Evolutionary conservation across 2,329 filamentous ascomycete species (phyloP).

Genomic region (Coleophoma cylindrospora): DNA sequence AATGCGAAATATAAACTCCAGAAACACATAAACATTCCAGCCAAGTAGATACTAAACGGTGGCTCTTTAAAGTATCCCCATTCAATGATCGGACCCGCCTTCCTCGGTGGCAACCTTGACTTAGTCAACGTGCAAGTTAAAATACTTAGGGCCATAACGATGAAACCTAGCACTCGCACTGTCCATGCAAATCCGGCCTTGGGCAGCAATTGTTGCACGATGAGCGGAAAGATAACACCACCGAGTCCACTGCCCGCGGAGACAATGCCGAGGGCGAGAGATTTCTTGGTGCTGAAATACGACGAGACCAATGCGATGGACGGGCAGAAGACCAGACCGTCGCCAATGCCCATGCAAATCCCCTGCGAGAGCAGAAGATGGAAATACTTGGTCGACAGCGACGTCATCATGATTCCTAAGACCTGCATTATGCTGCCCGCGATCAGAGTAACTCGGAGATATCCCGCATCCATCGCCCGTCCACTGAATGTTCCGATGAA

Average conservation of each 20-base stretch:
- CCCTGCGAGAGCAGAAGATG: constrained; percentile 34
- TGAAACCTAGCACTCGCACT: constrained; percentile 35
- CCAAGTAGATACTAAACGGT: constrained; percentile 34
- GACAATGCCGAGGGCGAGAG: constrained; percentile 25
- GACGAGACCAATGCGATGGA: constrained; percentile 25
- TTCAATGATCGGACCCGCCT: constrained; percentile 33
- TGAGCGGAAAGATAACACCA: constrained; percentile 35
- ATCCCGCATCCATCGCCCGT: constrained; percentile 35
- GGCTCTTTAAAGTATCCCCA: constrained; percentile 33
- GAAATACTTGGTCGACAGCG: constrained; percentile 28
- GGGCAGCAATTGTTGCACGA: constrained; percentile 30
- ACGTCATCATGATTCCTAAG: constrained; percentile 30
- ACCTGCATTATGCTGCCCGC: constrained; percentile 8
- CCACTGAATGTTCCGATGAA: constrained; percentile 36
- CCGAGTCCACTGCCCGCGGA: constrained; percentile 27
- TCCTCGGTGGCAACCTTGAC: constrained; percentile 19
- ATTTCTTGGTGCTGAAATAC: constrained; percentile 15
- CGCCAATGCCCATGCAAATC: constrained; percentile 29
- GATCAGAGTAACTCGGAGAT: constrained; percentile 22
- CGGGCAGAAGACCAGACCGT: constrained; percentile 31
- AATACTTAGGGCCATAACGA: constrained; percentile 29
- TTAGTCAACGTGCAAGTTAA: constrained; percentile 26
- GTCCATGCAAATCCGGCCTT: constrained; percentile 37
- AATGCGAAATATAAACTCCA: constrained; percentile 37
- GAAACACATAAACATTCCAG: constrained; percentile 33